Conservation (phyloP, 192 early-diverging fungal genomes). For the Paraglomus brasilianum region DNA sequence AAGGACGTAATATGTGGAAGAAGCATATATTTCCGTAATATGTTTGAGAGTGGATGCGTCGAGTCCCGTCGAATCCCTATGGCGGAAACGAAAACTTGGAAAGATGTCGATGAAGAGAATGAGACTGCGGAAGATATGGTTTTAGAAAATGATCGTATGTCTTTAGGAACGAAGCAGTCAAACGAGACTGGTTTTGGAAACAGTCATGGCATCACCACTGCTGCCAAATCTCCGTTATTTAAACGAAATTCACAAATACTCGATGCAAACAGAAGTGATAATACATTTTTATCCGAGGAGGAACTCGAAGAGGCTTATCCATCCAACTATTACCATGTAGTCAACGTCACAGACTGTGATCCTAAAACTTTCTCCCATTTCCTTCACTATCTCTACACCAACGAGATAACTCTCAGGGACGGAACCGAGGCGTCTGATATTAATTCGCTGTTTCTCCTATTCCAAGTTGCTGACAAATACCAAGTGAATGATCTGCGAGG, state of each 20-base stretch:
- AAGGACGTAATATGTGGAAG: constrained; percentile 12
- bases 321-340: constrained; percentile 16
- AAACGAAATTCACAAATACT: no score
- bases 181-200: no score
- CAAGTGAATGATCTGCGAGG: constrained; percentile 19
- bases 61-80: constrained; percentile 1
- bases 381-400: constrained; percentile 15
- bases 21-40: constrained; percentile 12
- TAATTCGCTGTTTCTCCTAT: constrained; percentile 8
- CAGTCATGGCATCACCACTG: no score
- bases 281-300: background rate
- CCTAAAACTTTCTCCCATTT: background rate
- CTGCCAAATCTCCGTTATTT: no score
- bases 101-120: no score
- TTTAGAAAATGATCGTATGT: no score
- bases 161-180: no score
- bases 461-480: constrained; percentile 11
- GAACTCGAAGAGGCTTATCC: constrained; percentile 1
- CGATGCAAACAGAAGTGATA: no score
- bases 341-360: constrained; percentile 23
- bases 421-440: background rate
- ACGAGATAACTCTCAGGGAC: background rate
- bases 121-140: no score
- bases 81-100: background rate
- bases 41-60: constrained; percentile 17